Evolutionary conservation across 2,329 filamentous ascomycete genomes (phyloP).

Genomic region (Colletotrichum truncatum): DNA sequence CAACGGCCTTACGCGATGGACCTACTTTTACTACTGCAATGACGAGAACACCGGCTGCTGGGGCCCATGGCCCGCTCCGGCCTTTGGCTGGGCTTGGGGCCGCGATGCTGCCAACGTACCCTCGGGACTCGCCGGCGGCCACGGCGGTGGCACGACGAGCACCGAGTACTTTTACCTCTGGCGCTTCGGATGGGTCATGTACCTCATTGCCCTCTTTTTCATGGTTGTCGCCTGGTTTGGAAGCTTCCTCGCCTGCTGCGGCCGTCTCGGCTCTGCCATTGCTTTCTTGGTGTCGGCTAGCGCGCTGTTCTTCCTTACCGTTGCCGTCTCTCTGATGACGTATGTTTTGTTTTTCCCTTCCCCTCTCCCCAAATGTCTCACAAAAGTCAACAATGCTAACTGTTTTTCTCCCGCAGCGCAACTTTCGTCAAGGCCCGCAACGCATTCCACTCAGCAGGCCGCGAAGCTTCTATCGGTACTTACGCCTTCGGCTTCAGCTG

Average conservation of each 20-base stretch:
- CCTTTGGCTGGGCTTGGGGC: conserved; percentile 78
- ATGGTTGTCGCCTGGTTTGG: conserved; percentile 72
- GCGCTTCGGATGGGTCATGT: conserved; percentile 93
- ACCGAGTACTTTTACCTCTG: conserved; percentile 81
- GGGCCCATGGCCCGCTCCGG: conserved; percentile 65
- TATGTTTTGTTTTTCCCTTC: conserved; percentile 49
- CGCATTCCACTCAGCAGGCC: conserved; percentile 65
- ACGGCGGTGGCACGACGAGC: conserved; percentile 65
- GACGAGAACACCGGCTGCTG: conserved; percentile 72
- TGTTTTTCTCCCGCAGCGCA: conserved; percentile 44
- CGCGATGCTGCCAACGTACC: conserved; percentile 55
- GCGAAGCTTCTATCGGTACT: conserved; percentile 67
- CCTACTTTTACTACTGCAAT: conserved; percentile 86
- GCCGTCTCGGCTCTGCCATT: conserved; percentile 75
- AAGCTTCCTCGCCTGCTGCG: conserved; percentile 75
- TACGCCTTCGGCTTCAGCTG: conserved; percentile 83
- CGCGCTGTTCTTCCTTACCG: conserved; percentile 74
- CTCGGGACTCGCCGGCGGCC: conserved; percentile 54
- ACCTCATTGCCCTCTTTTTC: conserved; percentile 86
- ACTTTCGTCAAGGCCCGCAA: conserved; percentile 76
- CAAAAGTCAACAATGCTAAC: neutral
- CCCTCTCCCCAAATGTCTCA: conserved; percentile 26
- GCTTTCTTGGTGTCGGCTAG: conserved; percentile 65
- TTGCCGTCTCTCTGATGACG: conserved; percentile 80
- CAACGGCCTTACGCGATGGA: conserved; percentile 77